Conservation (phyloP, 169 alveolate species). For the Hammondia hammondi region DNA sequence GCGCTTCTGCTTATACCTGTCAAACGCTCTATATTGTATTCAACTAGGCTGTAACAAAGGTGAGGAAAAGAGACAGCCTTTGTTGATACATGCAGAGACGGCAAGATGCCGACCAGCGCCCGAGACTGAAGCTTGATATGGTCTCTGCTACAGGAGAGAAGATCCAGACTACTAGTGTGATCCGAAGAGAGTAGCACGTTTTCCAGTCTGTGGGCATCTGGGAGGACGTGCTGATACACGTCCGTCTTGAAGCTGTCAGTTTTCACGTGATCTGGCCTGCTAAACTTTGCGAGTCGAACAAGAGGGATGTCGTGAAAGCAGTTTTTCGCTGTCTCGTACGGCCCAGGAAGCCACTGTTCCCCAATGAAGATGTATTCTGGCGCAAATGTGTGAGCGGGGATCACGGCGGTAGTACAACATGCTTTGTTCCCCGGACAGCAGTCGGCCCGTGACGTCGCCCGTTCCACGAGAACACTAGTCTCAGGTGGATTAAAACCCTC, state of each 20-base stretch:
- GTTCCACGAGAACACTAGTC: background rate
- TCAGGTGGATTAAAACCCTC: background rate
- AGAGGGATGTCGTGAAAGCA: slow-evolving; percentile 11
- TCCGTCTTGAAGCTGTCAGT: background rate
- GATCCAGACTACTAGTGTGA: background rate
- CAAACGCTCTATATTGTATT: background rate
- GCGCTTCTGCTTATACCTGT: background rate
- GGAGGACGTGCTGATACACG: slow-evolving; percentile 8
- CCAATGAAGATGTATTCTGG: slow-evolving; percentile 34
- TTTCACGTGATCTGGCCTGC: slow-evolving; percentile 14
- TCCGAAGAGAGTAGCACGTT: background rate
- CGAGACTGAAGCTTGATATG: slow-evolving; percentile 39
- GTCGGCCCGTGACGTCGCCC: background rate
- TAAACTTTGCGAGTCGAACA: slow-evolving; percentile 17
- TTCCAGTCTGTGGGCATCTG: slow-evolving; percentile 26
- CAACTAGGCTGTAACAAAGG: slow-evolving; percentile 7
- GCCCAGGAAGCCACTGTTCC: slow-evolving; percentile 47
- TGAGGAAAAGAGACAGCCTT: background rate
- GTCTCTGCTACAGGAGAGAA: background rate
- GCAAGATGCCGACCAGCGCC: slow-evolving; percentile 4
- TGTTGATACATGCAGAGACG: slow-evolving; percentile 25
- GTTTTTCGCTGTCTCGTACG: slow-evolving; percentile 14
- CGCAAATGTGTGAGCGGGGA: slow-evolving; percentile 35
- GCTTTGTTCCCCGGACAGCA: slow-evolving; percentile 2
- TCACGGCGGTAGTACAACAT: background rate